Evolutionary conservation across 108 stramenopile genomes (phyloP), one percentile per base, ranked within the genome.

Genomic region (Cyclotella cryptica): DNA sequence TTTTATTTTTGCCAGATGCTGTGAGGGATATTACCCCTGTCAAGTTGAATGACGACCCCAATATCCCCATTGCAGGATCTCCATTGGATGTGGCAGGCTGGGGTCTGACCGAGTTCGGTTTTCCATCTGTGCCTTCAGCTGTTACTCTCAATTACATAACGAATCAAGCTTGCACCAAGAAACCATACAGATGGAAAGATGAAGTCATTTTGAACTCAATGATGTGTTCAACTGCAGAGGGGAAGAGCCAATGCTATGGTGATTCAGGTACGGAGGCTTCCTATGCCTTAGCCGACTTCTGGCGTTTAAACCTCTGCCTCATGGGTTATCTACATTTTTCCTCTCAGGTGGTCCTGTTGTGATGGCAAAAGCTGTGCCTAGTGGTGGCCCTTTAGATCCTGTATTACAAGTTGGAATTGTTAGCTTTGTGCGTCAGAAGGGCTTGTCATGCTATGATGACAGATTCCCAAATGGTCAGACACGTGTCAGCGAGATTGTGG

Each of bases 381-480:
- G 24, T 6, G 5, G 5, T 28, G 57, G 57, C 1, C 49, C 49
- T 51, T 8, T 3, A 19, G 8, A 3, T 51, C 49, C 49, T 6
- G 57, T 58, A 9, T 1, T 58, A 15, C 75, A 69, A 66, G 74
- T 83, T 17, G 79, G 75, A 45, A 67, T 79, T 21, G 74, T 86
- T 26, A 30, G 53, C 35, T 86, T 49, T 82, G 73, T 63, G 76
- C 65, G n/a, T n/a, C n/a, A n/a, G n/a, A n/a, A n/a, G n/a, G n/a
- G n/a, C n/a, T n/a, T n/a, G n/a, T n/a, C n/a, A n/a, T n/a, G n/a
- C n/a, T n/a, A n/a, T 14, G 57, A 58, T 27, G 5, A 24, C 0
- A 62, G 51, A 2, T 73, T 77, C 39, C 83, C 87, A 3, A 83
- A 83, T 22, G 87, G 84, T 14, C 24, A 58, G 3, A 58, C 57